These are phyloP conservation scores for Salix exigua DNA, from an alignment of 345 rosid species.

Conservation along the genomic window DNA sequence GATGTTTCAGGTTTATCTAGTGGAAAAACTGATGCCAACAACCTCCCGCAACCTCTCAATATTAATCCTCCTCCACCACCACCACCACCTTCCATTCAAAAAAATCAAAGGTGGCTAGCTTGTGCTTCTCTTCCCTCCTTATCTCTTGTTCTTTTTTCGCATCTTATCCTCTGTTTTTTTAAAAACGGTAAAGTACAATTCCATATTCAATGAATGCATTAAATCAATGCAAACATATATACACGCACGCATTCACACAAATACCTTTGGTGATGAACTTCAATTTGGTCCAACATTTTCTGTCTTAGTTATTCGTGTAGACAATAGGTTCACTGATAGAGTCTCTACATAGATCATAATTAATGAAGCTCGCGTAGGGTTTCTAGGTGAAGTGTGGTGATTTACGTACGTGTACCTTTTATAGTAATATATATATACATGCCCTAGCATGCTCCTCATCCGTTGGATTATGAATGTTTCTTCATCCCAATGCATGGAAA, in stretches of 20 bases:
- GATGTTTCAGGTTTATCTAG: neutral
- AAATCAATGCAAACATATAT: neutral
- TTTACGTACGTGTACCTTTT: slow-evolving; percentile 3
- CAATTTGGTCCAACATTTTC: slow-evolving; percentile 16
- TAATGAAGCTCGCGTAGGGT: slow-evolving; percentile 30
- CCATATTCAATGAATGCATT: neutral
- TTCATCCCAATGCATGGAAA: slow-evolving; percentile 23
- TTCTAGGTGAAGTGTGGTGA: slow-evolving; percentile 6
- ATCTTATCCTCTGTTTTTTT: neutral
- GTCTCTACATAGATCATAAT: slow-evolving; percentile 19
- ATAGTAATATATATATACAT: neutral
- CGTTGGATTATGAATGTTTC: slow-evolving; percentile 16
- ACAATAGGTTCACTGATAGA: neutral
- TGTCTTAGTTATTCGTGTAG: slow-evolving; percentile 13
- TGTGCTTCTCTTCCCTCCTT: neutral
- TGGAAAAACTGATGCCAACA: neutral
- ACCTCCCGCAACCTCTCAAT: slow-evolving; percentile 1
- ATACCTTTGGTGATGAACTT: slow-evolving; percentile 1
- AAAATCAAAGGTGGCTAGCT: slow-evolving; percentile 30
- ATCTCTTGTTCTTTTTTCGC: neutral
- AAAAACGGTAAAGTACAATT: neutral
- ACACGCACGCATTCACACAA: slow-evolving; percentile 24
- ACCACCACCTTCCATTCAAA: slow-evolving; percentile 8
- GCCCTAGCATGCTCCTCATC: neutral
- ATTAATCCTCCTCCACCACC: neutral